A percentile compares a stretch with the other conserved stretches of the same genome.
These are phyloP conservation scores for Hericium alpestre DNA, from an alignment of 768 basidiomycete genomes.

Conservation along the genomic window DNA sequence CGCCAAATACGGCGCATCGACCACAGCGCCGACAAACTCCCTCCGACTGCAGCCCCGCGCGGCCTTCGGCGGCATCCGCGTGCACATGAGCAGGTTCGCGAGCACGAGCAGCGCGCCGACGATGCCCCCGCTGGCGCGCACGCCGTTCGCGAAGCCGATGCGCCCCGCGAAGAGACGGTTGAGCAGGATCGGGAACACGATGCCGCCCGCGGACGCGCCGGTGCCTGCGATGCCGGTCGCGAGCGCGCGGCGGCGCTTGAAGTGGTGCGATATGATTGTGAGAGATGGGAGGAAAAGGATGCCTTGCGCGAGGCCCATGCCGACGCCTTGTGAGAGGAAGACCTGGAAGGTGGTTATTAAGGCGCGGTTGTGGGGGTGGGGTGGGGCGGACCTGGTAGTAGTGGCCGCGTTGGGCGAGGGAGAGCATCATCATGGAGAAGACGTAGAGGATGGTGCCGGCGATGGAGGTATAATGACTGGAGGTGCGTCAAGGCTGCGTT, in stretches of 20 bases:
- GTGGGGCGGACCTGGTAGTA: slow-evolving; percentile 29
- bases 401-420: slow-evolving; percentile 29
- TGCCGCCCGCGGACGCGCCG: slow-evolving; percentile 48
- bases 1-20: background rate
- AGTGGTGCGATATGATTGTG: slow-evolving; percentile 43
- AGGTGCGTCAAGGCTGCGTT: no score
- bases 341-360: slow-evolving; percentile 9
- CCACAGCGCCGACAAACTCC: background rate
- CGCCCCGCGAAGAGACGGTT: slow-evolving; percentile 30
- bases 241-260: slow-evolving; percentile 34
- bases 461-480: no score
- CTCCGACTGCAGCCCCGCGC: slow-evolving; percentile 28
- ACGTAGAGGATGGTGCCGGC: no score
- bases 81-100: slow-evolving; percentile 30
- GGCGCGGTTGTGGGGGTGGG: background rate
- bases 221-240: slow-evolving; percentile 48
- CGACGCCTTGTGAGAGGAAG: slow-evolving; percentile 42
- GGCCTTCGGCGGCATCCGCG: slow-evolving; percentile 28
- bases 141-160: slow-evolving; percentile 36
- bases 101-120: slow-evolving; percentile 27
- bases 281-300: slow-evolving; percentile 37
- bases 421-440: no score
- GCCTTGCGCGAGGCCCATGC: slow-evolving; percentile 37
- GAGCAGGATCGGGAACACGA: slow-evolving; percentile 53
- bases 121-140: slow-evolving; percentile 31